These are phyloP conservation scores for Flaveria linearis DNA, from an alignment of 129 eudicot genomes.

Conservation along the genomic window DNA sequence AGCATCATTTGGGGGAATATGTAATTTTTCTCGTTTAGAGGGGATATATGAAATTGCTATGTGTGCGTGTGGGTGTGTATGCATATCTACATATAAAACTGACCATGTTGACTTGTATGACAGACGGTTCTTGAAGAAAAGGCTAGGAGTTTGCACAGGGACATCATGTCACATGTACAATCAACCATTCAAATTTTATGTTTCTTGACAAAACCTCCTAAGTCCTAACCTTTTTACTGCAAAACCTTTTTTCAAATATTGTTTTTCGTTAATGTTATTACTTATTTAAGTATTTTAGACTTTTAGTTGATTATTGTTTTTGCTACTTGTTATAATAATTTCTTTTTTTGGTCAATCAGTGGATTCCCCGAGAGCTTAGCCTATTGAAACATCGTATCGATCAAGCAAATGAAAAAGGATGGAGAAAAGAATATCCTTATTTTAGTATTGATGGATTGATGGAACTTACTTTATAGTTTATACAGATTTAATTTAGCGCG, in stretches of 20 bases:
- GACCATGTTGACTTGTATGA: slow-evolving; percentile 30
- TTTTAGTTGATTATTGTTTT: slow-evolving; percentile 2
- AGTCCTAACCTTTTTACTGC: not conserved
- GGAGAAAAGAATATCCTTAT: slow-evolving; percentile 83
- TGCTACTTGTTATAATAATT: not conserved
- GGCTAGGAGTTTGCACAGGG: slow-evolving; percentile 66
- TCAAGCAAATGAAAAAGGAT: slow-evolving; percentile 78
- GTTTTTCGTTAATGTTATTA: not conserved
- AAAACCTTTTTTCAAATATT: not conserved
- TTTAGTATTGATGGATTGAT: slow-evolving; percentile 5
- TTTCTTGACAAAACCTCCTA: not conserved
- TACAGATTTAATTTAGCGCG: too few relatives aligned
- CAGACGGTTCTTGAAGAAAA: slow-evolving; percentile 71
- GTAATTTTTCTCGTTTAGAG: too few relatives aligned
- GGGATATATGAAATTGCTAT: not conserved
- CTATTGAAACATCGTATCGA: slow-evolving; percentile 54
- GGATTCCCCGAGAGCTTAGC: slow-evolving; percentile 56
- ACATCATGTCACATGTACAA: slow-evolving; percentile 50
- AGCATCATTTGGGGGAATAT: too few relatives aligned
- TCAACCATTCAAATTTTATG: not conserved
- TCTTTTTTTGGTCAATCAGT: slow-evolving; percentile 36
- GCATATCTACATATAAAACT: not conserved
- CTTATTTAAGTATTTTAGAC: not conserved
- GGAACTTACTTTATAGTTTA: too few relatives aligned
- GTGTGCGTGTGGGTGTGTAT: not conserved